These are phyloP conservation scores for Talaromyces nanjingensis DNA, from an alignment of 495 filamentous ascomycete species.

Conservation along the genomic window DNA sequence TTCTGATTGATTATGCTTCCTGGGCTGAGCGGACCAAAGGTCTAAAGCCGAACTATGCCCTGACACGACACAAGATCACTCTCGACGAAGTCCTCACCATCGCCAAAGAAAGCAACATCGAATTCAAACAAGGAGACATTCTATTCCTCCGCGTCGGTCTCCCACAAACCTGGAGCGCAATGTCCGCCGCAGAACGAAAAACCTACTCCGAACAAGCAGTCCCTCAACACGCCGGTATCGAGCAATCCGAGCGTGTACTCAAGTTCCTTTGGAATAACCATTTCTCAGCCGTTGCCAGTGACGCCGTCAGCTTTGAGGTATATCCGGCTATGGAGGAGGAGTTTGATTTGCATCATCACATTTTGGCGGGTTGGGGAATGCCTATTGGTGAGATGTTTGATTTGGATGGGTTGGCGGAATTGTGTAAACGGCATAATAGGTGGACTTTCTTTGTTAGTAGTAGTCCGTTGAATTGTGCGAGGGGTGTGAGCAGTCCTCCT, in stretches of 20 bases:
- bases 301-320: slow-evolving; percentile 60
- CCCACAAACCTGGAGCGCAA: slow-evolving; percentile 34
- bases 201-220: slow-evolving; percentile 30
- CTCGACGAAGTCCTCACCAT: slow-evolving; percentile 41
- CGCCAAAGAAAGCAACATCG: slow-evolving; percentile 51
- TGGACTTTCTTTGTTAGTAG: slow-evolving; percentile 71
- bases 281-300: slow-evolving; percentile 59
- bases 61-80: slow-evolving; percentile 55
- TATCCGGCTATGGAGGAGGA: slow-evolving; percentile 43
- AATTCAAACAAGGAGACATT: slow-evolving; percentile 55
- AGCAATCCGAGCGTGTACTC: slow-evolving; percentile 58
- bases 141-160: slow-evolving; percentile 70
- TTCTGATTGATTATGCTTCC: slow-evolving; percentile 48
- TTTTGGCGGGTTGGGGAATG: slow-evolving; percentile 61
- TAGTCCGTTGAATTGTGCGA: slow-evolving; percentile 49
- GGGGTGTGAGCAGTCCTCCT: slow-evolving; percentile 38
- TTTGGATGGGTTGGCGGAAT: slow-evolving; percentile 47
- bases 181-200: slow-evolving; percentile 30
- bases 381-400: slow-evolving; percentile 64
- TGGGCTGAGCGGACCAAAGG: slow-evolving; percentile 36
- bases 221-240: slow-evolving; percentile 51
- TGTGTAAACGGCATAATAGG: slow-evolving; percentile 45
- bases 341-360: slow-evolving; percentile 55
- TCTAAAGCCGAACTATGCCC: slow-evolving; percentile 43
- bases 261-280: slow-evolving; percentile 65